Base-by-base conservation (phyloP, 495 filamentous ascomycete species). In the Daldinia decipiens region DNA sequence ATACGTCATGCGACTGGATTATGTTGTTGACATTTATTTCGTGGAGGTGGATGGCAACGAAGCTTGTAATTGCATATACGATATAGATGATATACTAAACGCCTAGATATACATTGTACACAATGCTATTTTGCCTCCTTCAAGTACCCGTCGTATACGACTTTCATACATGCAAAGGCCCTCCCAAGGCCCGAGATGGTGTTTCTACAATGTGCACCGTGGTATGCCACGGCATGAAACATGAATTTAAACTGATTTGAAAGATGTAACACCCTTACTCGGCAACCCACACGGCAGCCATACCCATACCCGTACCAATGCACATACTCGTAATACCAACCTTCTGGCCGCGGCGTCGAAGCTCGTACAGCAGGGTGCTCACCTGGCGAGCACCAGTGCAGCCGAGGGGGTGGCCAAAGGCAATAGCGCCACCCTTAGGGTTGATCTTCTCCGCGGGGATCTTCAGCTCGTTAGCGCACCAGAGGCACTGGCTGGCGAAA, bases 381-480 rank as follows among this genome's bases (percentile, higher is more conserved):
- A 99, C 91, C 86, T 98, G 96, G 71, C 95, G 86, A 11, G 95
- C 92, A 36, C 95, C 95, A 0, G 95, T 99, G 79, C 93, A 96
- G 38, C 95, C 95, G 19, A 99, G 86, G 6, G 95, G 95, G 85
- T 99, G 95, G 5, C 95, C 95, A 74, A 98, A 98, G n/a, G 95
- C 95, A 78, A 99, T 99, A 29, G 96, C 96, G 61, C 95, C 94
- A 59, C 95, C 95, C 86, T 97, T 97, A 45, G 95, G 95, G 84
- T 99, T 99, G 73, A 98, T 87, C 87, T 97, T 97, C 70, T 87
- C 85, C 71, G 80, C 60, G 67, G 93, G 91, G 51, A 99, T 75
- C 29, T 90, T 91, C 17, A 99, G 88, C 85, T 97, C 92, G 75
- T 93, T 90, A 52, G 90, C 85, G 82, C 96, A 99, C 91, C 91